Percentiles rank a stretch among this genome's conserved stretches.
phyloP scores from a whole-genome alignment of 306 rosid genomes.

The Mimosa bimucronata region DNA sequence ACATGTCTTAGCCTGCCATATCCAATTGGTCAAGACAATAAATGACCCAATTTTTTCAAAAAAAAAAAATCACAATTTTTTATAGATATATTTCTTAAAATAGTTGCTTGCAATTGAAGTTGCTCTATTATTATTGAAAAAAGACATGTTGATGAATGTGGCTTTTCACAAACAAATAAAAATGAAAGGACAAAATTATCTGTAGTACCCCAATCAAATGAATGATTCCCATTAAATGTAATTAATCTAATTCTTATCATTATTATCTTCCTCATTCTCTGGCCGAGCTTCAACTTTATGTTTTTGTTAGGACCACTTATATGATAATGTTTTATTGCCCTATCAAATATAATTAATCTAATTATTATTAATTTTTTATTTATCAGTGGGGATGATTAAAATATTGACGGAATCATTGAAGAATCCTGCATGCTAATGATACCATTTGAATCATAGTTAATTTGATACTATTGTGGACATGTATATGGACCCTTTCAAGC shows the following conservation, averaged over 20 bases:
- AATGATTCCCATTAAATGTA: neutral
- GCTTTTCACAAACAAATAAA: constrained; percentile 36
- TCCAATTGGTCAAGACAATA: neutral
- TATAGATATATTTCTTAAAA: neutral
- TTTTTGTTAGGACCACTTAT: neutral
- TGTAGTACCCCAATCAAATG: neutral
- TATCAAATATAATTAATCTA: neutral
- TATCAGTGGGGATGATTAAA: neutral
- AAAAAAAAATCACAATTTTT: too few species aligned
- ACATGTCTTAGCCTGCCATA: neutral
- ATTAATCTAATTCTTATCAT: too few species aligned
- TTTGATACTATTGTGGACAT: neutral
- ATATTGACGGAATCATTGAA: neutral
- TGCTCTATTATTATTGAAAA: constrained; percentile 19
- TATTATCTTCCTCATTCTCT: neutral
- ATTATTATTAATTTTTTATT: neutral
- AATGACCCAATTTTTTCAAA: neutral
- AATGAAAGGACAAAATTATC: constrained; percentile 39
- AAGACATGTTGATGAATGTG: constrained; percentile 33
- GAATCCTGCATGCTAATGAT: neutral
- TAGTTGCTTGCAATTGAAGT: constrained; percentile 15
- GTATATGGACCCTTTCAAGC: neutral
- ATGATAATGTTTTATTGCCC: neutral
- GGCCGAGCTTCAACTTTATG: neutral
- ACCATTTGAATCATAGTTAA: neutral